These are phyloP conservation scores for Candida tetrigidarum DNA, from an alignment of 1,139 yeast species.

Conservation along the genomic window DNA sequence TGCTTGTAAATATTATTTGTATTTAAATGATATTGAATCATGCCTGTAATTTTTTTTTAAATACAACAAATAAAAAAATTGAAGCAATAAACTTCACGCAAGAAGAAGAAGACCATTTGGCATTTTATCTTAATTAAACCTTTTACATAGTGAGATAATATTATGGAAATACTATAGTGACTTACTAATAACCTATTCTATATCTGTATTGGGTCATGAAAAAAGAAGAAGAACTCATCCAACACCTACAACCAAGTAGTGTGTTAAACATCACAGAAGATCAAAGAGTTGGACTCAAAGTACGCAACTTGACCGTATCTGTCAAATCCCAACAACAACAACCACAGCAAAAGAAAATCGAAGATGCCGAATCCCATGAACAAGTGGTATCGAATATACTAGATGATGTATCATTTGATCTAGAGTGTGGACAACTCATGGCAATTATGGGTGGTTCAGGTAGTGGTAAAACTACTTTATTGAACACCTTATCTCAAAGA, in stretches of 20 bases:
- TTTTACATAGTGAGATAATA: too few species aligned
- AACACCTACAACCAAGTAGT: conserved; percentile 12
- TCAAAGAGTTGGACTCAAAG: conserved; percentile 32
- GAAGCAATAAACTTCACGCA: too few species aligned
- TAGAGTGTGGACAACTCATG: conserved; percentile 55
- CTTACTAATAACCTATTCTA: background rate
- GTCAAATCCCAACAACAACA: conserved; percentile 22
- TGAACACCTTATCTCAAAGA: conserved; percentile 72
- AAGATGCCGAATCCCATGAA: background rate
- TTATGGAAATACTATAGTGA: conserved; percentile 1
- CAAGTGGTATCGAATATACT: conserved; percentile 25
- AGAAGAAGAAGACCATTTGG: too few species aligned
- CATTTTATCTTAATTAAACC: too few species aligned
- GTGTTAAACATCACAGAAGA: conserved; percentile 24
- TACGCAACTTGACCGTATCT: conserved; percentile 34
- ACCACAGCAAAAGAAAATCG: conserved; percentile 10
- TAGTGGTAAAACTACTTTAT: conserved; percentile 81
- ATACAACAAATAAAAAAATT: background rate
- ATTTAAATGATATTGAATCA: background rate
- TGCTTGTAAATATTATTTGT: too few species aligned
- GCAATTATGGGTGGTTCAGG: conserved; percentile 90
- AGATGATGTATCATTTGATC: conserved; percentile 55
- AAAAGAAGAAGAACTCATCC: background rate
- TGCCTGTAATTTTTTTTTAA: background rate
- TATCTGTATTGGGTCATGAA: background rate